phyloP scores from a whole-genome alignment of 805 yeast genomes.

The Peterozyma toletana region DNA sequence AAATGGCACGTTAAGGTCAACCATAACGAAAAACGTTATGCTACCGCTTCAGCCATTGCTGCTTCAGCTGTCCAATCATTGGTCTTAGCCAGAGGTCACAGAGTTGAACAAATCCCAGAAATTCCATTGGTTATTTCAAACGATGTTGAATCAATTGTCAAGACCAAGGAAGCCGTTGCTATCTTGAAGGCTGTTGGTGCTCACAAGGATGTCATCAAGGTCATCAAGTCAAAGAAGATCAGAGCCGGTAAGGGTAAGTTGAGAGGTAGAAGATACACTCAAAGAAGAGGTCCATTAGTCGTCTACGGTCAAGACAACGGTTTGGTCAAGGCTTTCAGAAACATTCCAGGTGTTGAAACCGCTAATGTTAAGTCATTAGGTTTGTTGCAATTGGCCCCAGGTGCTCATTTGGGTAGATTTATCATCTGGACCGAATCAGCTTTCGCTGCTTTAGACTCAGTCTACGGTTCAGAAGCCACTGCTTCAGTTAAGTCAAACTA shows the following conservation, averaged over 20 bases:
- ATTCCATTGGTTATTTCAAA: conserved; percentile 95
- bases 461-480: conserved; percentile 92
- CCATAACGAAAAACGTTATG: conserved; percentile 99
- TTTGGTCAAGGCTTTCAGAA: conserved; percentile 97
- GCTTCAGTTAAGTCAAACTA: conserved; percentile 81
- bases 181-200: conserved; percentile 98
- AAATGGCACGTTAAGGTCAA: conserved; percentile 99
- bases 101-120: conserved; percentile 96
- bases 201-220: conserved; percentile 96
- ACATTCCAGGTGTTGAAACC: conserved; percentile 99
- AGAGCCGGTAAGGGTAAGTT: conserved; percentile 99
- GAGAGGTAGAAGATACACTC: conserved; percentile 99
- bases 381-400: conserved; percentile 98
- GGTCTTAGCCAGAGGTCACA: conserved; percentile 99
- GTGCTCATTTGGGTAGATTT: conserved; percentile 99
- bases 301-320: conserved; percentile 98
- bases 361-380: conserved; percentile 87
- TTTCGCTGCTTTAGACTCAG: conserved; percentile 90
- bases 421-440: conserved; percentile 99
- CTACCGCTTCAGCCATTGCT: conserved; percentile 99
- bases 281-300: conserved; percentile 99
- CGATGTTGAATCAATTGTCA: conserved; percentile 86
- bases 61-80: conserved; percentile 98
- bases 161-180: conserved; percentile 99
- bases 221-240: conserved; percentile 95